Evolutionary conservation across 1,139 yeast species (phyloP), one percentile per base, ranked within the genome.

Genomic region (Saccharomycopsis crataegensis): DNA sequence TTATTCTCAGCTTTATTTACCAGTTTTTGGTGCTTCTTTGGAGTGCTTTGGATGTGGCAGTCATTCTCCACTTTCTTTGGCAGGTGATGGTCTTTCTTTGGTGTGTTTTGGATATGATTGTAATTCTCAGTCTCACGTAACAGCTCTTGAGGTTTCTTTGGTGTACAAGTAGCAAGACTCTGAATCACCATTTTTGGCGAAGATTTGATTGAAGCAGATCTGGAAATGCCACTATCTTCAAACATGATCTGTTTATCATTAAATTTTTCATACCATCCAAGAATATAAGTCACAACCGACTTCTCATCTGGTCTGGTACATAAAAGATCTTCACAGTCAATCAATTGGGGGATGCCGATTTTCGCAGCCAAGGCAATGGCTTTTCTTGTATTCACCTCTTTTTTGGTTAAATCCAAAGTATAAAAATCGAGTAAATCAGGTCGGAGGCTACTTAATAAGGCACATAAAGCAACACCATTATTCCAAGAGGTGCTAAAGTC

Each of bases 261-360:
- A 34, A 83, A 72, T 62, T 74, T 74, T 57, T 80, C 82, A 65
- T 77, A 82, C 83, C 86, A 80, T 62, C 82, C 81, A 32, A 84
- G 76, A n/a, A 82, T 68, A 62, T 80, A 83, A 16, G 84, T 77
- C 61, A 83, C 74, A n/a, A 84, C 71, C 46, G 84, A 77, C 59
- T 81, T 77, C 61, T 84, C 90, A 61, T 83, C 89, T 0, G 86
- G 86, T 32, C 71, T 73, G 31, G 70, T 63, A 12, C 72, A 70
- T 50, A 71, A 71, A 43, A 83, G 75, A 65, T 83, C 88, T 47
- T 80, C 85, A 1, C 74, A 75, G 55, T 82, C 86, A n/a, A 81
- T 72, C 48, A 83, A 67, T 53, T 70, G 75, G 0, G 84, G 80
- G 43, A 84, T 78, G 0, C 79, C 79, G 32, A 81, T 67, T 38